Percentiles rank a stretch among this genome's conserved stretches.
Evolutionary conservation across 2,329 filamentous ascomycete species (phyloP).

Genomic region (Akanthomyces lecanii): DNA sequence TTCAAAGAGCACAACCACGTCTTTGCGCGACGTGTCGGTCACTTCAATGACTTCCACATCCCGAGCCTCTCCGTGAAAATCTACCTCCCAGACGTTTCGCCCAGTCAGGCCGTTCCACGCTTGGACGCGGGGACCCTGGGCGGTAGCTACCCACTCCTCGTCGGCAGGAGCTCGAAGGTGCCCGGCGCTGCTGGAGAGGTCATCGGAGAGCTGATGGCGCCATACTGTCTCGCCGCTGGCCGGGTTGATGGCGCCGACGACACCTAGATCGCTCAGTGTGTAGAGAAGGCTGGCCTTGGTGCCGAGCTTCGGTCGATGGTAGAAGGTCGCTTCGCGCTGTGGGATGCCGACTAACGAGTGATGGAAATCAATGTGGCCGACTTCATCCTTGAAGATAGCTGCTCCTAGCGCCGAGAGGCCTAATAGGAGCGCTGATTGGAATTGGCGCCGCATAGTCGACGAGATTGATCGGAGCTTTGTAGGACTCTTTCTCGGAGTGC

Average conservation of each 20-base stretch:
- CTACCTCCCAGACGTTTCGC: slow-evolving; percentile 68
- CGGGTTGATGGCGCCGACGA: slow-evolving; percentile 86
- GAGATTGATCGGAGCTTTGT: background rate
- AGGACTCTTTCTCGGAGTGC: slow-evolving; percentile 6
- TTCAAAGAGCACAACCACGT: slow-evolving; percentile 66
- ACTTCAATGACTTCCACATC: slow-evolving; percentile 76
- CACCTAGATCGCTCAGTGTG: slow-evolving; percentile 77
- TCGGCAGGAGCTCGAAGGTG: slow-evolving; percentile 70
- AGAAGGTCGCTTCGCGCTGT: slow-evolving; percentile 81
- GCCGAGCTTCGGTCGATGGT: slow-evolving; percentile 77
- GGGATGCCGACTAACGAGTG: slow-evolving; percentile 83
- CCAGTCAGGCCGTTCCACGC: slow-evolving; percentile 84
- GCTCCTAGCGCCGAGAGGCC: slow-evolving; percentile 39
- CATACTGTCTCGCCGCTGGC: slow-evolving; percentile 80
- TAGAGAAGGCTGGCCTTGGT: slow-evolving; percentile 89
- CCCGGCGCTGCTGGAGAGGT: slow-evolving; percentile 43
- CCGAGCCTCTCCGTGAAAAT: slow-evolving; percentile 54
- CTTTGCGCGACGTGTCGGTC: slow-evolving; percentile 59
- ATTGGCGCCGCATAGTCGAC: slow-evolving; percentile 33
- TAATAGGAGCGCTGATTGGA: slow-evolving; percentile 35
- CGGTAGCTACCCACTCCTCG: slow-evolving; percentile 73
- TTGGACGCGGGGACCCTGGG: slow-evolving; percentile 63
- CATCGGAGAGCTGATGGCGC: slow-evolving; percentile 68
- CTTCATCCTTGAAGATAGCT: slow-evolving; percentile 85
- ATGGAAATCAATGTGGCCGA: slow-evolving; percentile 84